These are phyloP conservation scores for Aspergillus sp. DNA, from an alignment of 2,329 filamentous ascomycete genomes.

Conservation along the genomic window DNA sequence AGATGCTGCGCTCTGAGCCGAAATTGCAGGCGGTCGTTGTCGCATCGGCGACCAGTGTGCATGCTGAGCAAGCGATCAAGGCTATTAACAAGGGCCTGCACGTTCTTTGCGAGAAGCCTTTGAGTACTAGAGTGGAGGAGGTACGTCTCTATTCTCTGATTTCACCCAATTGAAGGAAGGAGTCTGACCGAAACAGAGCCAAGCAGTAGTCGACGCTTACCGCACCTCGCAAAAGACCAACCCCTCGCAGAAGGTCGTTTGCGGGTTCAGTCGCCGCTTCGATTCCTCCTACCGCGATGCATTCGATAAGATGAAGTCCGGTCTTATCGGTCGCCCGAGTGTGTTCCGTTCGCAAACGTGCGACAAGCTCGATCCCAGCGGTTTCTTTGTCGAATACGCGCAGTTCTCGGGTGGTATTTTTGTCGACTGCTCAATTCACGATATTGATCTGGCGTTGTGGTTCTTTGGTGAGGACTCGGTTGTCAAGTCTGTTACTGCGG, in stretches of 20 bases:
- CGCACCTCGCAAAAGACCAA: slow-evolving; percentile 45
- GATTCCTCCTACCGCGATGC: slow-evolving; percentile 58
- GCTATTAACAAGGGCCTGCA: slow-evolving; percentile 49
- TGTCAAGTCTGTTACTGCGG: slow-evolving; percentile 48
- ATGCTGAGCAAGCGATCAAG: slow-evolving; percentile 50
- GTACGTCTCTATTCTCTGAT: not conserved
- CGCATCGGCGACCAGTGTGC: slow-evolving; percentile 47
- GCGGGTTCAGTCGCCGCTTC: slow-evolving; percentile 58
- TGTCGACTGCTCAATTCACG: slow-evolving; percentile 61
- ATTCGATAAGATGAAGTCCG: slow-evolving; percentile 42
- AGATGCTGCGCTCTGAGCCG: slow-evolving; percentile 47
- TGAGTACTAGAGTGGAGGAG: slow-evolving; percentile 39
- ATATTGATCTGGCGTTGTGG: slow-evolving; percentile 58
- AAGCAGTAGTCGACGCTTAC: slow-evolving; percentile 49
- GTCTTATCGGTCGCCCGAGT: slow-evolving; percentile 51
- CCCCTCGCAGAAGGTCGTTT: slow-evolving; percentile 51
- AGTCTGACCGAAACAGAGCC: slow-evolving; percentile 37
- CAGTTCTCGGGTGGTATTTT: slow-evolving; percentile 59
- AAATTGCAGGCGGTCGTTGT: slow-evolving; percentile 50
- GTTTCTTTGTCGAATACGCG: slow-evolving; percentile 61
- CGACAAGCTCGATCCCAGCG: slow-evolving; percentile 55
- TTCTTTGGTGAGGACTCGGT: slow-evolving; percentile 49
- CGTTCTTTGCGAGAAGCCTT: slow-evolving; percentile 49
- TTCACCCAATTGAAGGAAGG: not conserved
- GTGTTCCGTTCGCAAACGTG: slow-evolving; percentile 58